A percentile compares a stretch with the other conserved stretches of the same genome.
These are phyloP conservation scores for Sarcodon sp. DNA, from an alignment of 768 basidiomycete genomes.

Conservation along the genomic window DNA sequence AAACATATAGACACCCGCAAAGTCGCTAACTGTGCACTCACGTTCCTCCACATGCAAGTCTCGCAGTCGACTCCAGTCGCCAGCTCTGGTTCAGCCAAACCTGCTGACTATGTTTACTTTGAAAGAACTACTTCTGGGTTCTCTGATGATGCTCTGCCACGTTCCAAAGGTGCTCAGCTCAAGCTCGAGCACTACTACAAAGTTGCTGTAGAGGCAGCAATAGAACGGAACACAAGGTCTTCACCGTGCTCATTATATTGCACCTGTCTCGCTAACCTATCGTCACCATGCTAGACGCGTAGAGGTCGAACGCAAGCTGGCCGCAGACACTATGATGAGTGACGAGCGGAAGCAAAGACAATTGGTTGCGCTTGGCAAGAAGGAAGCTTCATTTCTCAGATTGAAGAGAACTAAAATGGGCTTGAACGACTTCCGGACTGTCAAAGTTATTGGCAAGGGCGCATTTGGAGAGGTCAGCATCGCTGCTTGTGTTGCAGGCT, in stretches of 20 bases:
- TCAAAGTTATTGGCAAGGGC: conserved; percentile 98
- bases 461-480: conserved; percentile 87
- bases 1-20: too few species aligned
- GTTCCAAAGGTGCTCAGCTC: conserved; percentile 84
- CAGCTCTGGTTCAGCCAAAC: conserved; percentile 18
- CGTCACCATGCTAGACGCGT: conserved; percentile 49
- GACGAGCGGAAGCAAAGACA: conserved; percentile 85
- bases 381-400: conserved; percentile 82
- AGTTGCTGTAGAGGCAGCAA: conserved; percentile 89
- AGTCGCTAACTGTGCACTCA: not conserved
- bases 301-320: conserved; percentile 73
- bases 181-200: conserved; percentile 97
- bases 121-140: conserved; percentile 67
- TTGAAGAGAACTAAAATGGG: conserved; percentile 83
- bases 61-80: conserved; percentile 13
- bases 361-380: conserved; percentile 70
- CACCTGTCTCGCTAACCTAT: not conserved
- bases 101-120: conserved; percentile 87
- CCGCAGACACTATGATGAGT: conserved; percentile 51
- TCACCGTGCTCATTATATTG: conserved; percentile 1
- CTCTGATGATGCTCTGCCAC: conserved; percentile 69
- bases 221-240: conserved; percentile 87
- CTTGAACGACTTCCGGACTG: conserved; percentile 85
- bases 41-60: conserved; percentile 10
- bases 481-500: not conserved